Base-by-base conservation (phyloP, 495 filamentous ascomycete species). In the Penicillium canariense region DNA sequence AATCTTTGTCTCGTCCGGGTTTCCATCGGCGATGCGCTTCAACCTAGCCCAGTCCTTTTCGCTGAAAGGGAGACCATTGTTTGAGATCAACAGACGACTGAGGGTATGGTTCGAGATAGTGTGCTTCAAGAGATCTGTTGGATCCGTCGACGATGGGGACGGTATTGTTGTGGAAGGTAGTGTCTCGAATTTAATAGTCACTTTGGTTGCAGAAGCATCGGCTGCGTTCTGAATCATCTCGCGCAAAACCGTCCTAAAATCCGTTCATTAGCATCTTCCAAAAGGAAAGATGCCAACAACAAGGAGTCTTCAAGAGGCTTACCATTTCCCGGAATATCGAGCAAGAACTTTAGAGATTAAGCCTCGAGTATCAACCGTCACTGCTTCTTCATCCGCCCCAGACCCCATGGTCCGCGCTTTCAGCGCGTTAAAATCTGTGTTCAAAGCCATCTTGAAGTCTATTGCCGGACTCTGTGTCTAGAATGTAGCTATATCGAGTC, bases 161-260 rank as follows among this genome's bases (percentile, higher is more conserved):
- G 91, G 88, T 17, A 94, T 76, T 14, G 77, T 84, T 2, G 85
- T 80, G 20, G 91, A 96, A 10, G 91, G 90, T 5, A 89, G 65
- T 1, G 91, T 96, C 68, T 97, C 90, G 74, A 91, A 94, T 52
- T 86, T 90, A 57, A 99, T 89, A 38, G 85, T 87, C 27, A 99
- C 93, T 50, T 86, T 91, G 8, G 85, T 87, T 17, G 94, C 92
- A 55, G 88, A 86, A 17, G 95, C 95, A 73, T 99, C 95, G 34
- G 95, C 94, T 9, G 94, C 95, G 68, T 99, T 99, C 66, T 99
- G 95, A 27, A 99, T 88, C 58, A 97, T 87, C 66, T 99, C 95
- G 74, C 95, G 82, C 12, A 97, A 77, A 18, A 84, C 83, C 23
- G 81, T 84, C 73, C 75, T 77, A 25, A 69, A 34, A 11, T 50